phyloP scores from a whole-genome alignment of 2,329 filamentous ascomycete species.

The Orbilia brochopaga region DNA sequence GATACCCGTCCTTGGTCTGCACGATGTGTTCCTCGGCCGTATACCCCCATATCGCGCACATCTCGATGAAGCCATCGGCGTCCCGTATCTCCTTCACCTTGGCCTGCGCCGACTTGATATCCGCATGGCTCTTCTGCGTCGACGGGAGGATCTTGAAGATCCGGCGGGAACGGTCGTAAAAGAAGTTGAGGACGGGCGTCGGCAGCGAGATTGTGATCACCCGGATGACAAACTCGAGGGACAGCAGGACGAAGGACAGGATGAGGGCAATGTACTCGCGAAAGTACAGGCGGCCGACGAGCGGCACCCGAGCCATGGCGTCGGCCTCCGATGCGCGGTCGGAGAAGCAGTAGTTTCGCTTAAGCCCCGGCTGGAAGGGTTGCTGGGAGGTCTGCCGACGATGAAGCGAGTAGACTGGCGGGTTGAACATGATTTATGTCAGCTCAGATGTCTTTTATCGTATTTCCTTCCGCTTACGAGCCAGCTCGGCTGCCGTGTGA shows the following conservation, averaged over 20 bases:
- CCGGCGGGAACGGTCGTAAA: constrained; percentile 79
- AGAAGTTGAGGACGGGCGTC: constrained; percentile 77
- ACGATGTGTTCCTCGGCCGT: constrained; percentile 95
- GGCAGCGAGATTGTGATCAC: constrained; percentile 87
- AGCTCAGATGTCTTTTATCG: constrained; percentile 1
- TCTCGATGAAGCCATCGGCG: constrained; percentile 87
- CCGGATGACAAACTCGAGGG: constrained; percentile 80
- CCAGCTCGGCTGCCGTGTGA: background rate
- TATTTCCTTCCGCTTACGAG: no score
- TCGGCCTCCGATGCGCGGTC: constrained; percentile 7
- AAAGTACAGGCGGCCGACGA: constrained; percentile 68
- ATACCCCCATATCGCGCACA: constrained; percentile 91
- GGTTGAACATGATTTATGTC: constrained; percentile 34
- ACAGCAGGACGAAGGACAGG: constrained; percentile 80
- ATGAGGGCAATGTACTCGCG: constrained; percentile 87
- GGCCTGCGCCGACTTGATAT: constrained; percentile 70
- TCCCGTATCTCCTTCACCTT: constrained; percentile 79
- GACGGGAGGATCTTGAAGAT: constrained; percentile 81
- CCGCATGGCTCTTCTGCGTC: constrained; percentile 67
- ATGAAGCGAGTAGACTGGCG: constrained; percentile 39
- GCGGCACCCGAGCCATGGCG: constrained; percentile 66
- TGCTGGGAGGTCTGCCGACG: constrained; percentile 24
- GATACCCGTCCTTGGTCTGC: constrained; percentile 90
- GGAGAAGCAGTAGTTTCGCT: constrained; percentile 43
- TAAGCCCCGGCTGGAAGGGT: constrained; percentile 45